Base-by-base conservation (phyloP, 495 filamentous ascomycete species). In the Hyaloscypha hepaticicola region DNA sequence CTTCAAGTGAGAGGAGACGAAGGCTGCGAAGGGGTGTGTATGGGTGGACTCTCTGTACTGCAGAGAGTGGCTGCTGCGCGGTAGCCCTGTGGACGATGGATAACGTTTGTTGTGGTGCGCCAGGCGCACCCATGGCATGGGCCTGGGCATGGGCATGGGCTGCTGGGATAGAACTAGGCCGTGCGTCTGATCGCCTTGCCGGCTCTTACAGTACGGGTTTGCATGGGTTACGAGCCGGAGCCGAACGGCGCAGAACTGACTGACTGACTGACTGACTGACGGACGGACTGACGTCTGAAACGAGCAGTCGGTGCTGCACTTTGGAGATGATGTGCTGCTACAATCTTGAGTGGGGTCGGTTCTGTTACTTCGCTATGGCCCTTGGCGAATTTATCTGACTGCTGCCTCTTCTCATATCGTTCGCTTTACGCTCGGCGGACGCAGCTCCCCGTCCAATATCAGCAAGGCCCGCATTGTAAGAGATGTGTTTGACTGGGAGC, bases 341-440 rank as follows among this genome's bases (percentile, higher is more conserved):
- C n/a, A n/a, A n/a, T n/a, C n/a, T n/a, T n/a, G n/a, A 19, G 16
- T 16, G 14, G 38, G 38, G 38, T 45, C 11, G 38, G 38, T 9
- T 45, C 38, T 16, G 38, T 19, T 45, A 16, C 38, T 16, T 45
- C 5, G 38, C 38, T 16, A 45, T 45, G 38, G 38, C 38, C 38
- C 38, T 19, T 33, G 31, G 8, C 26, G 55, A 28, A 31, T n/a
- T 57, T 8, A 57, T 5, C 25, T 57, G 7, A 5, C 22, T 57
- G 11, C 55, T 19, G 31, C 55, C 29, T 57, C 29, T 21, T 33
- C 55, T 57, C 27, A 5, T 16, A 19, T 34, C 48, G 59, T 24
- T 34, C 48, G 59, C 25, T 61, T 61, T 61, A 48, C 48, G 59
- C 49, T 55, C 16, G 48, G 48, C 59, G 59, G 59, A 61, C 31